Evolutionary conservation across 2,329 filamentous ascomycete species (phyloP), one percentile per base, ranked within the genome.

Genomic region (Aotearoamyces nothofagi): DNA sequence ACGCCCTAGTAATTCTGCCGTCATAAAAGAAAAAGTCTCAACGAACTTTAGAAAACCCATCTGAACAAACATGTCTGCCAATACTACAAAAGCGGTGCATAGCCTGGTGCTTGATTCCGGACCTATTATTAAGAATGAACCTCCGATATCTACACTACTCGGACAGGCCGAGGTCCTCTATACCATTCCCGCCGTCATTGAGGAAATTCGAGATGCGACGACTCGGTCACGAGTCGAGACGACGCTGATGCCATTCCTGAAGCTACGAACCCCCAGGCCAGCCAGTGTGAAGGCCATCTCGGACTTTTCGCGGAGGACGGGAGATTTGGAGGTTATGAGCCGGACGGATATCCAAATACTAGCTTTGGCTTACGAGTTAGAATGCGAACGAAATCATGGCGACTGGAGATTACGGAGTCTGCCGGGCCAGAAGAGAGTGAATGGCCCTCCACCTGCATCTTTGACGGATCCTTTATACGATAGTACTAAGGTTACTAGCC

Each of bases 111-210:
- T 98, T 40, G 90, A 98, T 50, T 79, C 90, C 3, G 87, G 86
- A 15, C 84, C 87, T 5, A 73, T 98, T 35, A 86, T 98, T 52
- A 87, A 87, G 50, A 94, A 94, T 56, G 78, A 90, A 39, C 83
- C 87, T 9, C 63, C 81, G 8, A 70, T 90, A 14, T 92, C 82
- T 25, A 82, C 79, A 0, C 70, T 98, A 8, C 61, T 93, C 29
- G 66, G 69, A 20, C 74, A 82, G 49, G 75, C 83, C 26, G 76
- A 90, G 45, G 60, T 66, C 34, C 64, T 94, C 23, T 71, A 84
- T 45, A 94, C 84, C 1, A 79, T 87, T 0, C 84, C 86, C 1
- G 75, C 78, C 5, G 83, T 98, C 32, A 62, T 96, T 16, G 66
- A 73, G 29, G 90, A 98, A 59, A 92, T 93, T 39, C 61, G 81